Percentiles rank a stretch among this genome's conserved stretches.
phyloP scores from a whole-genome alignment of 2,329 filamentous ascomycete genomes.

The Hymenoscyphus linearis region DNA sequence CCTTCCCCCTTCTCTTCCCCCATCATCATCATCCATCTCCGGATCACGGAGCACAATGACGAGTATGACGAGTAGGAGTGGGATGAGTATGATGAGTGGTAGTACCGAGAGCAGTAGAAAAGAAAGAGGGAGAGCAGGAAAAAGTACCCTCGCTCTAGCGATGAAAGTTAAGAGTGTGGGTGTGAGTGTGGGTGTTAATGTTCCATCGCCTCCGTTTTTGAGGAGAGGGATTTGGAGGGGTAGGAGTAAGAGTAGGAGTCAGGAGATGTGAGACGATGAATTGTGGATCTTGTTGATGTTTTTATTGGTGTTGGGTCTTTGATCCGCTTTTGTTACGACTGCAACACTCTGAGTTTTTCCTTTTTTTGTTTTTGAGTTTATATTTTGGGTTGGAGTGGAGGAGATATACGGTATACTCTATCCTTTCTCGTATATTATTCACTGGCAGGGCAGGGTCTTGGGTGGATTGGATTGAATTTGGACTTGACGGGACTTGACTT shows the following conservation, averaged over 20 bases:
- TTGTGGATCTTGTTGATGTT: too few relatives aligned
- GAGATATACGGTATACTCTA: too few relatives aligned
- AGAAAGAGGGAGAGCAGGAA: neutral
- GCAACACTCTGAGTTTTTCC: too few relatives aligned
- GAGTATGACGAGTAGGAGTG: neutral
- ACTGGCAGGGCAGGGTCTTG: too few relatives aligned
- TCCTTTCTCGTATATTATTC: too few relatives aligned
- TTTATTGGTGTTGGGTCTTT: too few relatives aligned
- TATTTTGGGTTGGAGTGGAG: too few relatives aligned
- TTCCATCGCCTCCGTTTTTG: neutral
- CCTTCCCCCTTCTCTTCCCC: neutral
- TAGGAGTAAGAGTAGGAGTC: neutral
- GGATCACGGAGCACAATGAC: neutral
- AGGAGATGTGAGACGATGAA: neutral
- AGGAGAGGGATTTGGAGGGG: conserved; percentile 1
- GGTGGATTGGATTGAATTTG: too few relatives aligned
- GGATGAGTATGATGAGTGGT: neutral
- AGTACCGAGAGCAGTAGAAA: neutral
- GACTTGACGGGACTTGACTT: too few relatives aligned
- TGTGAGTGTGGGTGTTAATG: conserved; percentile 2
- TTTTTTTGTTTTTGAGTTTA: too few relatives aligned
- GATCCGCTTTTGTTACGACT: too few relatives aligned
- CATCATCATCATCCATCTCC: neutral
- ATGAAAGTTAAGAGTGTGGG: neutral
- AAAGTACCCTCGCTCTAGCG: neutral